These are phyloP conservation scores for Hymenoscyphus fructigenus DNA, from an alignment of 2,329 filamentous ascomycete genomes.

Conservation along the genomic window DNA sequence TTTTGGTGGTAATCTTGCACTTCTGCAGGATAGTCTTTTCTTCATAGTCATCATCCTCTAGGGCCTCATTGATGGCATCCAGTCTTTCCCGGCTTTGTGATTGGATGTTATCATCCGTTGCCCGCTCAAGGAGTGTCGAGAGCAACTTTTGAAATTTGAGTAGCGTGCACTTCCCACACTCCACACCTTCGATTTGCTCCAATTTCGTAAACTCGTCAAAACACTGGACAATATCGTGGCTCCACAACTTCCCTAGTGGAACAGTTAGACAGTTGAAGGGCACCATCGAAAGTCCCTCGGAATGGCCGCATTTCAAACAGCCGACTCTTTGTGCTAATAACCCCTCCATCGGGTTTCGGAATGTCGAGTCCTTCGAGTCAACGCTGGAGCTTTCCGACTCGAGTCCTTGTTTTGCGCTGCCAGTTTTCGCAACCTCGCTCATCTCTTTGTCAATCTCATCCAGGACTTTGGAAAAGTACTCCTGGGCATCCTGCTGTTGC, in stretches of 20 bases:
- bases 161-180: constrained; percentile 89
- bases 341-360: constrained; percentile 81
- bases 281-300: constrained; percentile 84
- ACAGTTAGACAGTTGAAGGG: constrained; percentile 94
- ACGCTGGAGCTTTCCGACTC: constrained; percentile 23
- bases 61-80: constrained; percentile 63
- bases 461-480: constrained; percentile 90
- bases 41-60: constrained; percentile 79
- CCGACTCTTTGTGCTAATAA: constrained; percentile 84
- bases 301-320: constrained; percentile 81
- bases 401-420: constrained; percentile 25
- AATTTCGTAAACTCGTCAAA: constrained; percentile 82
- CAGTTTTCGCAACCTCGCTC: constrained; percentile 45
- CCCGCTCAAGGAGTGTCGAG: constrained; percentile 46
- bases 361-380: constrained; percentile 20
- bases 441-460: constrained; percentile 82
- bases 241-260: constrained; percentile 64
- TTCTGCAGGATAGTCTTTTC: constrained; percentile 62
- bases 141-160: constrained; percentile 54
- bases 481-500: constrained; percentile 96
- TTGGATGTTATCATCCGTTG: constrained; percentile 20
- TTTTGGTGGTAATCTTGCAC: constrained; percentile 66
- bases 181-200: constrained; percentile 83
- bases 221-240: constrained; percentile 73
- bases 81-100: constrained; percentile 54